Base-by-base conservation (phyloP, 768 basidiomycete genomes). In the Russula ochroleuca region DNA sequence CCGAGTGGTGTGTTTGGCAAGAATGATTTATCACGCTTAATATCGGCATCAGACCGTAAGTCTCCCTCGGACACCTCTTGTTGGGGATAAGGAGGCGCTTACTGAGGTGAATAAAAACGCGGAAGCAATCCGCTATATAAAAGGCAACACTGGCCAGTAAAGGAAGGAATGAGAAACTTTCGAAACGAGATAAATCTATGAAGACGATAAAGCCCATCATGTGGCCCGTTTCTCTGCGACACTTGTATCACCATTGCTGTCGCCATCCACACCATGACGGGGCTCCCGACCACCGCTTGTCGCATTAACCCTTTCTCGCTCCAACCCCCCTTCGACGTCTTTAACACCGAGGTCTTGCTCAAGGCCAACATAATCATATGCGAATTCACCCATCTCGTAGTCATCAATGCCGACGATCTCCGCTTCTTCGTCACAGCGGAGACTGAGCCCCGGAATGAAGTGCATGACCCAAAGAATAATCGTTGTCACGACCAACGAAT, bases 341-440 rank as follows among this genome's bases (percentile, higher is more conserved):
- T 40, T 57, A 21, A 62, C 51, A 57, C 68, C 68, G 19, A 68
- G 68, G 38, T 68, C 68, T 57, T 58, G 57, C 48, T 68, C 90
- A 55, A 91, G 72, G 13, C 86, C 88, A 37, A 93, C 90, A 66
- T 91, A 94, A 74, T 94, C 90, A 69, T 92, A 92, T 2, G 90
- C 87, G 66, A 85, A 93, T 76, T 95, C 93, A 67, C 92, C 94
- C 82, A 93, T 86, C 77, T 94, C 88, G 1, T 85, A 81, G 70
- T 92, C 88, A 73, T 96, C 94, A 64, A 94, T 84, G 53, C 81
- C 81, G 62, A 67, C 66, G 48, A 68, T 67, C 57, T 68, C 68
- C 23, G 68, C 67, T 40, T 71, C 71, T 50, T 69, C 66, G 35
- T 60, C 23, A 15, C 63, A 57, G 51, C 80, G 75, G 68, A 83